Percentiles rank a stretch among this genome's conserved stretches.
phyloP scores from a whole-genome alignment of 352 stramenopile species.

The Blastocystis sp. region DNA sequence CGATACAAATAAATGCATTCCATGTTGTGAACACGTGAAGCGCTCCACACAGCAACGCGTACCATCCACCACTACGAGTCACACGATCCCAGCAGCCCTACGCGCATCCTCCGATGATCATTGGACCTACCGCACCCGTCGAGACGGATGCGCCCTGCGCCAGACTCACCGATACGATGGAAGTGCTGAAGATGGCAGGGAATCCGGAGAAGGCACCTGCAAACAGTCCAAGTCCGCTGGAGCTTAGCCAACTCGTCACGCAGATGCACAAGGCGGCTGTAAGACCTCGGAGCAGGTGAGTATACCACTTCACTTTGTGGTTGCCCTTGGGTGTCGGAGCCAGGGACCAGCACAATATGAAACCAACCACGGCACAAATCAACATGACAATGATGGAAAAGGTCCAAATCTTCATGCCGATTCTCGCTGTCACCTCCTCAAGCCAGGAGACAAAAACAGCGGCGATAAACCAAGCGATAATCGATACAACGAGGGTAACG shows the following conservation, averaged over 20 bases:
- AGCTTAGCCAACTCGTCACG: slow-evolving; percentile 3
- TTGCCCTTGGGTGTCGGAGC: slow-evolving; percentile 32
- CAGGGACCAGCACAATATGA: slow-evolving; percentile 41
- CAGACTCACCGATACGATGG: slow-evolving; percentile 44
- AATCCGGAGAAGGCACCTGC: slow-evolving; percentile 41
- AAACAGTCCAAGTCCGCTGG: slow-evolving; percentile 15
- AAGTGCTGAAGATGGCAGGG: slow-evolving; percentile 48
- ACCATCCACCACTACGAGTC: slow-evolving; percentile 27
- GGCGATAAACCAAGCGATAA: slow-evolving; percentile 27
- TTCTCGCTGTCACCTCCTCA: neutral
- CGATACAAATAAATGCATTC: neutral
- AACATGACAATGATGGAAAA: slow-evolving; percentile 40
- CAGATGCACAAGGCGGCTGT: neutral
- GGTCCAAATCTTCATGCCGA: neutral
- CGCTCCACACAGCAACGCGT: neutral
- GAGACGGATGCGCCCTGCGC: slow-evolving; percentile 19
- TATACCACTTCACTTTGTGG: neutral
- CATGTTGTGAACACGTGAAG: slow-evolving; percentile 27
- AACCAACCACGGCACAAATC: neutral
- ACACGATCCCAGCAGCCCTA: neutral
- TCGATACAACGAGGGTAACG: slow-evolving; percentile 18
- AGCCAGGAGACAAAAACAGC: slow-evolving; percentile 41
- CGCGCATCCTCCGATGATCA: slow-evolving; percentile 51
- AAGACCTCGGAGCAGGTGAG: neutral
- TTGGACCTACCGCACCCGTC: slow-evolving; percentile 22